Evolutionary conservation across 768 basidiomycete genomes (phyloP), one percentile per base, ranked within the genome.

Genomic region (Agaricus sinodeliciosus): DNA sequence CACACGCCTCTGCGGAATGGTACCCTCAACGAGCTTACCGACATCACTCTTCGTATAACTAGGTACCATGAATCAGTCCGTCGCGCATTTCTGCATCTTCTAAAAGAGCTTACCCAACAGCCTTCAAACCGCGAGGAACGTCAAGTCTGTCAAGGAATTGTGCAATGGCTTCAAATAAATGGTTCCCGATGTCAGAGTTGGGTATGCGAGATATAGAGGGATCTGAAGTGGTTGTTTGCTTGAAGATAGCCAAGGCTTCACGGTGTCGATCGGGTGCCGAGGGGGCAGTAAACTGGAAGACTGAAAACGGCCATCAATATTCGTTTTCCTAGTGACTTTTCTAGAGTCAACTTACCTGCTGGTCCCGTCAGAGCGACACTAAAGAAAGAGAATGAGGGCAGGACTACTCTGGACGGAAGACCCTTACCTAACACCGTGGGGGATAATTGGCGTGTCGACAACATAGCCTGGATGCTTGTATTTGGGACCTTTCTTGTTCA

Each of bases 271-370:
- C 82, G 2, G 94, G 92, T 0, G 91, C 85, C 4, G 94, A 94
- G 6, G 95, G 94, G 0, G 95, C 88, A 7, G 95, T 97, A 69
- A 94, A 97, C 62, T 87, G 82, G 78, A 98, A 97, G 41, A 97
- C 95, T 80, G 18, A 16, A 34, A 18, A 16, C 31, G 16, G 18
- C 5, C 12, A n/a, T 45, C n/a, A 45, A 13, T 5, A 12, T n/a
- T 11, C 26, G 15, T 16, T 12, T 22, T 3, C 16, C 37, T 15
- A 12, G 12, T 8, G 16, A 25, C 11, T 34, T 2, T 19, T 12
- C 7, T 18, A 19, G 3, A 18, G 31, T 35, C 18, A 62, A 51
- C 69, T 50, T 65, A 80, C 83, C 83, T 59, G 95, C 87, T 26
- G 93, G 93, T 9, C 90, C 93, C 16, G 91, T 90, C 52, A 95